phyloP scores from a whole-genome alignment of 495 filamentous ascomycete genomes.

The Penicillium malachiteum region DNA sequence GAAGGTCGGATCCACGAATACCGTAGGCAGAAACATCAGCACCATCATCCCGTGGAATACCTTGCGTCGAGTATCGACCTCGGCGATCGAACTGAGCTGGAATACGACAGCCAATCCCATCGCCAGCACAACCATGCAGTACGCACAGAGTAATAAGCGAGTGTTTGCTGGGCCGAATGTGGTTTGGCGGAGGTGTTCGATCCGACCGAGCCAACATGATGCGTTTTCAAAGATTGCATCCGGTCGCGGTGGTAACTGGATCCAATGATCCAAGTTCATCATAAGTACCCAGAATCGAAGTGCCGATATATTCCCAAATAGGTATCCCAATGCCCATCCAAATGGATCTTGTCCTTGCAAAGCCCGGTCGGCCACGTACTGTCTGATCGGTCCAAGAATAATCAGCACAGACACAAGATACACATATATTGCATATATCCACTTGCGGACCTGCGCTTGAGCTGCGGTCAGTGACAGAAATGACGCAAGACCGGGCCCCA shows the following conservation, averaged over 20 bases:
- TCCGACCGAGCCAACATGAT: slow-evolving; percentile 53
- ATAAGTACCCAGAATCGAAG: slow-evolving; percentile 67
- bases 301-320: slow-evolving; percentile 73
- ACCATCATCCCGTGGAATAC: slow-evolving; percentile 99
- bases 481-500: slow-evolving; percentile 63
- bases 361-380: slow-evolving; percentile 63
- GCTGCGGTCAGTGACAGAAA: slow-evolving; percentile 77
- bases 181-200: slow-evolving; percentile 54
- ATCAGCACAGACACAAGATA: slow-evolving; percentile 63
- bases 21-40: slow-evolving; percentile 84
- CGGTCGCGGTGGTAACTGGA: slow-evolving; percentile 62
- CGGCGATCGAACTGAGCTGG: slow-evolving; percentile 64
- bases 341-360: slow-evolving; percentile 76
- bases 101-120: slow-evolving; percentile 72
- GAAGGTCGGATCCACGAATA: slow-evolving; percentile 82
- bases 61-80: slow-evolving; percentile 96
- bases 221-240: slow-evolving; percentile 26
- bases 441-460: slow-evolving; percentile 74
- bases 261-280: slow-evolving; percentile 70
- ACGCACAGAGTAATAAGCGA: slow-evolving; percentile 71
- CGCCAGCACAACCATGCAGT: slow-evolving; percentile 67
- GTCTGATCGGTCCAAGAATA: slow-evolving; percentile 69
- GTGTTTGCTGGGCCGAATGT: slow-evolving; percentile 74
- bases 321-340: slow-evolving; percentile 87
- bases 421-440: slow-evolving; percentile 77